Evolutionary conservation across 768 basidiomycete genomes (phyloP), one percentile per base, ranked within the genome.

Genomic region (Cyclocybe cylindracea): DNA sequence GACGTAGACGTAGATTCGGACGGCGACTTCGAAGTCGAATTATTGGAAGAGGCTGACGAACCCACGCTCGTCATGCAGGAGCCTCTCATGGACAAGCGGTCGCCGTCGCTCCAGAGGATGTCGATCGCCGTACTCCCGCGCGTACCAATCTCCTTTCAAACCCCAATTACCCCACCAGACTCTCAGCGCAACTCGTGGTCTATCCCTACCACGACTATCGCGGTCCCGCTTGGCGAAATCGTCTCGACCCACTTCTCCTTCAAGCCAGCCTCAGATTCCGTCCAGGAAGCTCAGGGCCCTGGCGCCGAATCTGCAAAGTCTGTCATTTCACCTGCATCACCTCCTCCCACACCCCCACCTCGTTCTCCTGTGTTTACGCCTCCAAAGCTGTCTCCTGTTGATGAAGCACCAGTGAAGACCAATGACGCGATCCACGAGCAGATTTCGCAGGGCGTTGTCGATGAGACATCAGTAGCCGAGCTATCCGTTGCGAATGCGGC

Each of bases 151-250:
- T 33, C 62, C 66, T 50, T 59, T 63, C 51, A 67, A 66, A 16
- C 70, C 70, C 39, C 67, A 68, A 46, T 70, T 69, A 7, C 70
- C 70, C n/a, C 70, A 4, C 70, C 70, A 9, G 69, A 67, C 24
- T 69, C 70, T 9, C 69, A 66, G 10, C 62, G 63, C 24, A 56
- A 62, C n/a, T 67, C 66, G n/a, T 38, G 56, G 18, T 49, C 58
- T 5, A 32, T 63, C 24, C 57, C 58, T 5, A 32, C 62, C 24
- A 55, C 57, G 16, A 48, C 52, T 14, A 39, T 46, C 7, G 48
- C 51, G n/a, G 48, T 50, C 39, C 58, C 55, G 19, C 39, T 46
- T 16, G 43, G 34, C 16, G 44, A 46, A n/a, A 19, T 50, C 14
- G 29, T 56, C 14, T 49, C 54, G n/a, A 53, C 36, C 18, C 50